These are phyloP conservation scores for Hyphopichia homilentoma DNA, from an alignment of 805 yeast genomes.

Conservation along the genomic window DNA sequence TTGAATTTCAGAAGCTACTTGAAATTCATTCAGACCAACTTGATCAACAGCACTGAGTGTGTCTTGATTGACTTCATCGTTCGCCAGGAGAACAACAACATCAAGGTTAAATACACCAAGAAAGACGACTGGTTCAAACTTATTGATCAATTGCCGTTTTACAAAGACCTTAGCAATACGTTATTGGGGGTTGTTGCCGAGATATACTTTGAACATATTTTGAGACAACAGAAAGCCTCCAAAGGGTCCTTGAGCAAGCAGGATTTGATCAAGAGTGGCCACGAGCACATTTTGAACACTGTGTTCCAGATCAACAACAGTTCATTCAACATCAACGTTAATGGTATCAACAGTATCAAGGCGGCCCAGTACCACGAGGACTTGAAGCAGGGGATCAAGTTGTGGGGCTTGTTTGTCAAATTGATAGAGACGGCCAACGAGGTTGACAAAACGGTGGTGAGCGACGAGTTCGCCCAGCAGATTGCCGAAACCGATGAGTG, in stretches of 20 bases:
- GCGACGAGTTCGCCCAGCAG: conserved; percentile 17
- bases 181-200: conserved; percentile 59
- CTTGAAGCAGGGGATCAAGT: conserved; percentile 26
- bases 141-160: conserved; percentile 59
- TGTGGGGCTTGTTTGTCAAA: conserved; percentile 32
- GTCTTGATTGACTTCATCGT: conserved; percentile 46
- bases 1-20: conserved; percentile 65
- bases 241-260: conserved; percentile 17
- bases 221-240: conserved; percentile 19
- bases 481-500: conserved; percentile 28
- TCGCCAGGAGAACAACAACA: conserved; percentile 41
- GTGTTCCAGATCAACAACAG: conserved; percentile 36
- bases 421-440: conserved; percentile 22
- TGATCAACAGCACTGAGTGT: conserved; percentile 55
- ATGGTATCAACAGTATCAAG: conserved; percentile 38
- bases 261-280: conserved; percentile 21
- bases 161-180: conserved; percentile 52
- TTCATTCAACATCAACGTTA: conserved; percentile 38
- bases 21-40: conserved; percentile 45
- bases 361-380: conserved; percentile 27
- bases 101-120: conserved; percentile 41
- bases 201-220: conserved; percentile 45
- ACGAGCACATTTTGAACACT: conserved; percentile 30
- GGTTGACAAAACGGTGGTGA: conserved; percentile 23
- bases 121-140: conserved; percentile 58